These are phyloP conservation scores for Aspergillus tanneri DNA, from an alignment of 2,329 filamentous ascomycete species.

Conservation along the genomic window DNA sequence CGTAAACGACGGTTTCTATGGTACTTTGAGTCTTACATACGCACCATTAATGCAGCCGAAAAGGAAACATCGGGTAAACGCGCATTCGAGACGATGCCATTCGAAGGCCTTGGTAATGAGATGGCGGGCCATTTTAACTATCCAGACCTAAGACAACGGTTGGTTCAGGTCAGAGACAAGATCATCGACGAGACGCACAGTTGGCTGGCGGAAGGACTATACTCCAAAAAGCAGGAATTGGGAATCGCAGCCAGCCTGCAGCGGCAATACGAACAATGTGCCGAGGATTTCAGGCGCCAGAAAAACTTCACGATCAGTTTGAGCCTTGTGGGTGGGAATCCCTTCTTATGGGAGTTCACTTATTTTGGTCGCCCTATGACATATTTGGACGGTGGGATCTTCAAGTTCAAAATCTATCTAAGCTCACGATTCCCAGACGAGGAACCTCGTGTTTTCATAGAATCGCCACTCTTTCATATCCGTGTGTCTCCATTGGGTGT, in stretches of 20 bases:
- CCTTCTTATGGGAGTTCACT: slow-evolving; percentile 83
- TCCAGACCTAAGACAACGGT: slow-evolving; percentile 65
- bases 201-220: slow-evolving; percentile 71
- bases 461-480: slow-evolving; percentile 83
- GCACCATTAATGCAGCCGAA: slow-evolving; percentile 58
- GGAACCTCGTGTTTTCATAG: slow-evolving; percentile 78
- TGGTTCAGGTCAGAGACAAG: slow-evolving; percentile 66
- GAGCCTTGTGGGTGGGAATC: slow-evolving; percentile 74
- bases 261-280: slow-evolving; percentile 80
- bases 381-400: slow-evolving; percentile 86
- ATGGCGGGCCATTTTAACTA: slow-evolving; percentile 92
- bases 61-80: slow-evolving; percentile 63
- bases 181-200: slow-evolving; percentile 68
- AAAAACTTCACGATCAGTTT: slow-evolving; percentile 72
- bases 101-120: slow-evolving; percentile 71
- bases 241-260: slow-evolving; percentile 78
- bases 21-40: slow-evolving; percentile 89
- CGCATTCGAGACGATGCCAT: slow-evolving; percentile 78
- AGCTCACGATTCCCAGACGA: slow-evolving; percentile 84
- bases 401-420: slow-evolving; percentile 75
- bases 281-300: slow-evolving; percentile 69
- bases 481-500: slow-evolving; percentile 77
- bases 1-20: slow-evolving; percentile 90
- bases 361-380: slow-evolving; percentile 93
- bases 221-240: slow-evolving; percentile 62